Conservation (phyloP, 1,284 basidiomycete genomes). For the Marasmius oreades region DNA sequence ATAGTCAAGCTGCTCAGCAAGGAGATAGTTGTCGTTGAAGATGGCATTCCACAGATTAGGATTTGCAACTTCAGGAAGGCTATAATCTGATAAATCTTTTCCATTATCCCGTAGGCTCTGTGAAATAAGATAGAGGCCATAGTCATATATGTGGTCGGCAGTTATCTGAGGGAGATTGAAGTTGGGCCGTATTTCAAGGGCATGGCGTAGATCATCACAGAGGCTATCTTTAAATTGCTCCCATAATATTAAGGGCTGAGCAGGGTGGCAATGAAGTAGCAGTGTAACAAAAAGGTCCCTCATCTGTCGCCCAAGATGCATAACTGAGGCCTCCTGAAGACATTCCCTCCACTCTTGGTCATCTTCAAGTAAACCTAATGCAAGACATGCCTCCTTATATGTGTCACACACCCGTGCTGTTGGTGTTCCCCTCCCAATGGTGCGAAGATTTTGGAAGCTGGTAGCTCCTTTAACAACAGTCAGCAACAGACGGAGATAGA, state of each 20-base stretch:
- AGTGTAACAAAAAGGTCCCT: too few species aligned
- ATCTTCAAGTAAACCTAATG: conserved; percentile 38
- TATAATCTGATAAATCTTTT: too few species aligned
- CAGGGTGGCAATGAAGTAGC: too few species aligned
- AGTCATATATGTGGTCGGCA: conserved; percentile 29
- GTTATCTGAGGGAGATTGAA: conserved; percentile 15
- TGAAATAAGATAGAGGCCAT: conserved; percentile 32
- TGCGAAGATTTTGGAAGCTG: conserved; percentile 31
- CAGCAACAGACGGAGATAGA: conserved; percentile 35
- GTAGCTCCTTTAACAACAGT: conserved; percentile 31
- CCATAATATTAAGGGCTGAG: conserved; percentile 37
- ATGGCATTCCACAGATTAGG: too few species aligned
- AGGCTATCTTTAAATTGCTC: conserved; percentile 27
- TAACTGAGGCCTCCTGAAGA: too few species aligned
- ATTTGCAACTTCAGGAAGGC: too few species aligned
- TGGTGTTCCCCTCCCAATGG: too few species aligned
- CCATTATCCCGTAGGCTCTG: too few species aligned
- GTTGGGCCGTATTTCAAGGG: conserved; percentile 16
- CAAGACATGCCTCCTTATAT: conserved; percentile 35
- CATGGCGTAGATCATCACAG: conserved; percentile 35
- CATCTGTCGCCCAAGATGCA: too few species aligned
- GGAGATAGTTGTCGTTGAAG: too few species aligned
- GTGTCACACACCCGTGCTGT: conserved; percentile 23
- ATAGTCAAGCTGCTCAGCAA: too few species aligned
- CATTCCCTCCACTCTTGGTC: conserved; percentile 41